Conservation (phyloP, 257 asterid genomes). For the Cordia subcordata region DNA sequence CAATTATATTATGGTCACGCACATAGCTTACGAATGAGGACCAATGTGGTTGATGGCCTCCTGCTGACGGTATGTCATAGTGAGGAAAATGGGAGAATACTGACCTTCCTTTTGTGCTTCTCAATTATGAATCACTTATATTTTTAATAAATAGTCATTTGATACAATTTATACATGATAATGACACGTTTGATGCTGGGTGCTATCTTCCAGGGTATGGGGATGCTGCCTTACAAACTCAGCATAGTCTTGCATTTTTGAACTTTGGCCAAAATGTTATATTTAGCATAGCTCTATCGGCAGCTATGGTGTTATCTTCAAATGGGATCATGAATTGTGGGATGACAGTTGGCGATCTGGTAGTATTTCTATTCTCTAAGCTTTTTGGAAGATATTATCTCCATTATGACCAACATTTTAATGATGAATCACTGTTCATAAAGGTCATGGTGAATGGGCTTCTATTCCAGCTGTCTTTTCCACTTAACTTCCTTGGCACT, state of each 20-base stretch:
- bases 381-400: background rate
- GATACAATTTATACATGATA: constrained; percentile 9
- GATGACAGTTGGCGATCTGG: constrained; percentile 99
- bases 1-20: no score
- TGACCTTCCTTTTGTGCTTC: background rate
- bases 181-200: constrained; percentile 3
- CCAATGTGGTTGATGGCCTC: no score
- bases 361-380: constrained; percentile 22
- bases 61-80: no score
- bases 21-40: no score
- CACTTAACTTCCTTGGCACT: constrained; percentile 92
- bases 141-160: background rate
- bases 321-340: constrained; percentile 76
- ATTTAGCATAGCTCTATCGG: constrained; percentile 81
- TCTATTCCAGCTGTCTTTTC: constrained; percentile 94
- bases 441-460: constrained; percentile 99
- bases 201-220: constrained; percentile 70
- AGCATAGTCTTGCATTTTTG: constrained; percentile 78
- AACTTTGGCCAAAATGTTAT: constrained; percentile 93
- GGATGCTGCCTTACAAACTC: constrained; percentile 90
- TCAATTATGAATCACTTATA: background rate
- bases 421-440: constrained; percentile 15
- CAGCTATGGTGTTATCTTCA: constrained; percentile 92
- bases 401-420: constrained; percentile 3
- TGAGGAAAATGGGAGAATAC: background rate